phyloP scores from a whole-genome alignment of 768 basidiomycete genomes.

The Boletus tylopilopsis region DNA sequence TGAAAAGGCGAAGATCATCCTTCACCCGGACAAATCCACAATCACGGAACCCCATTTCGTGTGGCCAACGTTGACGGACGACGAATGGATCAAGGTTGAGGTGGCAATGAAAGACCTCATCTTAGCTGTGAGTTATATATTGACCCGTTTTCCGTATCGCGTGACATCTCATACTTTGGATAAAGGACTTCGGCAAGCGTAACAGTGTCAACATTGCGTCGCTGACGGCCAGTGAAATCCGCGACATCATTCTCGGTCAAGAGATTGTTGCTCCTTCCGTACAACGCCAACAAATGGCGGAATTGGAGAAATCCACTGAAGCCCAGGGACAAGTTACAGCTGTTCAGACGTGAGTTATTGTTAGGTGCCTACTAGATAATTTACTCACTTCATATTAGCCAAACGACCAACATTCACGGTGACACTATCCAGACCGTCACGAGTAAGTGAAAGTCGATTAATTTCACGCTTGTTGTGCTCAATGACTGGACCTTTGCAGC shows the following conservation, averaged over 20 bases:
- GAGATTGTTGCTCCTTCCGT: slow-evolving; percentile 95
- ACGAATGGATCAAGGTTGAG: slow-evolving; percentile 99
- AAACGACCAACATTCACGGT: slow-evolving; percentile 97
- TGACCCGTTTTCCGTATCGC: not conserved
- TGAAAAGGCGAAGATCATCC: slow-evolving; percentile 97
- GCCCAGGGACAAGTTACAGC: slow-evolving; percentile 95
- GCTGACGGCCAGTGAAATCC: slow-evolving; percentile 91
- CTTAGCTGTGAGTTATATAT: slow-evolving; percentile 53
- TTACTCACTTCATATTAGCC: slow-evolving; percentile 36
- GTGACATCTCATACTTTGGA: slow-evolving; percentile 13
- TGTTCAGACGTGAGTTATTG: slow-evolving; percentile 67
- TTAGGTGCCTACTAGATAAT: not conserved
- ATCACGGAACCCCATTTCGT: slow-evolving; percentile 98
- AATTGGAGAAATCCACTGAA: slow-evolving; percentile 94
- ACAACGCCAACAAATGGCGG: slow-evolving; percentile 99
- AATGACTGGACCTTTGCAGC: slow-evolving; percentile 39
- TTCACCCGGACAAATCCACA: slow-evolving; percentile 95
- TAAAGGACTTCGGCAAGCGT: slow-evolving; percentile 93
- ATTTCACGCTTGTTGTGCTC: not conserved
- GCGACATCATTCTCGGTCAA: slow-evolving; percentile 98
- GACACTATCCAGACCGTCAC: slow-evolving; percentile 95
- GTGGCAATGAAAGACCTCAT: slow-evolving; percentile 98
- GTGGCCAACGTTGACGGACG: slow-evolving; percentile 90
- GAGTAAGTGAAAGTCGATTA: slow-evolving; percentile 46
- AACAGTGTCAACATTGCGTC: slow-evolving; percentile 99